Evolutionary conservation across 352 stramenopile species (phyloP).

Genomic region (Globisporangium okanoganense): DNA sequence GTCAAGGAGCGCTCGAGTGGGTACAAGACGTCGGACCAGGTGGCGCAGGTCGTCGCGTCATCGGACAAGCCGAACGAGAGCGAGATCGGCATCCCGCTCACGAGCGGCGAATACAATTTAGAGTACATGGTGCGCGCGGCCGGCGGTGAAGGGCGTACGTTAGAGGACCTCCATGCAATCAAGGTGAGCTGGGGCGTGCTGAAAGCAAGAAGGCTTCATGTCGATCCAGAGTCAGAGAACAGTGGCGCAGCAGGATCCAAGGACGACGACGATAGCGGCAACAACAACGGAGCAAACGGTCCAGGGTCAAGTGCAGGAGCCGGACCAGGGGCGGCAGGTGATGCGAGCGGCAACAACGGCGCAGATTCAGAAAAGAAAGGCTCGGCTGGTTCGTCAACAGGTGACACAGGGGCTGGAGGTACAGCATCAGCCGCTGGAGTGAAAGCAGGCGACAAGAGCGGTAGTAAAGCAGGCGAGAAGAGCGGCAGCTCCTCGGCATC

Average conservation of each 20-base stretch:
- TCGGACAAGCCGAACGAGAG: slow-evolving; percentile 64
- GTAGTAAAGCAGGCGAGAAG: slow-evolving; percentile 19
- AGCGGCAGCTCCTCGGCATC: not conserved
- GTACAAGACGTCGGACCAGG: slow-evolving; percentile 55
- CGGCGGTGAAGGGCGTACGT: slow-evolving; percentile 30
- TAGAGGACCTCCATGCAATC: slow-evolving; percentile 70
- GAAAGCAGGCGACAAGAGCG: slow-evolving; percentile 39
- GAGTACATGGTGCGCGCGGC: slow-evolving; percentile 68
- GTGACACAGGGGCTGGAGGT: slow-evolving; percentile 19
- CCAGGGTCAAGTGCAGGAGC: slow-evolving; percentile 11
- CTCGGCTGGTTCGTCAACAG: slow-evolving; percentile 10
- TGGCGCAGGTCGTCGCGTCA: slow-evolving; percentile 43
- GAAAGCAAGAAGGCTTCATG: slow-evolving; percentile 47
- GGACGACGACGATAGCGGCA: slow-evolving; percentile 19
- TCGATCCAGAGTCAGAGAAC: slow-evolving; percentile 21
- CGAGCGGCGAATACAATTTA: slow-evolving; percentile 61
- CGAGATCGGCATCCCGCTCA: slow-evolving; percentile 56
- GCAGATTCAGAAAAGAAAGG: slow-evolving; percentile 48
- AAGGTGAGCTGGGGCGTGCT: slow-evolving; percentile 71
- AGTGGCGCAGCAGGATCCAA: slow-evolving; percentile 9
- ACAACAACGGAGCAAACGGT: slow-evolving; percentile 14
- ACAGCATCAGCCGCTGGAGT: slow-evolving; percentile 1
- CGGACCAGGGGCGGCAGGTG: slow-evolving; percentile 11
- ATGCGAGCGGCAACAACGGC: slow-evolving; percentile 4
- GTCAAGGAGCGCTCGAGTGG: slow-evolving; percentile 26